phyloP scores from a whole-genome alignment of 768 basidiomycete species.

The Mrakia gelida region DNA sequence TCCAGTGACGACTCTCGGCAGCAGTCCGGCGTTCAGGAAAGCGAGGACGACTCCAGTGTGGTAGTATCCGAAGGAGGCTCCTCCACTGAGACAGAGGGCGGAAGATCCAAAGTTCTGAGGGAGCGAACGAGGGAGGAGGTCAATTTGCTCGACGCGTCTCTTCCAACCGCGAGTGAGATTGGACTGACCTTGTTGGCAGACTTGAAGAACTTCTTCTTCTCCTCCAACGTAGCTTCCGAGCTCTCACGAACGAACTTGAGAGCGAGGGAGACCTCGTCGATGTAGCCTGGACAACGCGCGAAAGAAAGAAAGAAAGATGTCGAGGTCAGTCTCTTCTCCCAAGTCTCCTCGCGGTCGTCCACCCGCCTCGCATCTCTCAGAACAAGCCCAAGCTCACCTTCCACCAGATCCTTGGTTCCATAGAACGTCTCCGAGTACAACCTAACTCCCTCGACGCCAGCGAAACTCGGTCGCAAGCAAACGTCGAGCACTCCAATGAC shows the following conservation, averaged over 20 bases:
- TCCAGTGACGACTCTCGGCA: slow-evolving; percentile 85
- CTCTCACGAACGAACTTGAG: slow-evolving; percentile 72
- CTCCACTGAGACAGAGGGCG: slow-evolving; percentile 92
- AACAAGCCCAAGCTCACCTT: slow-evolving; percentile 54
- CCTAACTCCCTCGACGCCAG: slow-evolving; percentile 79
- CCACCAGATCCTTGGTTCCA: slow-evolving; percentile 85
- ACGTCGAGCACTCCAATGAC: slow-evolving; percentile 86
- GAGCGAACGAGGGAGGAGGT: not conserved
- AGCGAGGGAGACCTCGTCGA: slow-evolving; percentile 69
- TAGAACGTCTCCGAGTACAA: slow-evolving; percentile 93
- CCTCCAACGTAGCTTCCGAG: slow-evolving; percentile 68
- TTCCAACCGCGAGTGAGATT: not conserved
- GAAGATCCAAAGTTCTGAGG: slow-evolving; percentile 73
- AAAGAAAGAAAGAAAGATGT: not conserved
- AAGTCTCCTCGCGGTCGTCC: not conserved
- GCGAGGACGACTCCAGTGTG: slow-evolving; percentile 67
- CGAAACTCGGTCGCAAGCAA: slow-evolving; percentile 87
- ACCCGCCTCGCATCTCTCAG: not conserved
- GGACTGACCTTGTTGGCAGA: slow-evolving; percentile 59
- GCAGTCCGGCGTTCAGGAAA: slow-evolving; percentile 74
- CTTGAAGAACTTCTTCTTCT: slow-evolving; percentile 89
- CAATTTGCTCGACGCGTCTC: not conserved
- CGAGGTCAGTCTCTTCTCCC: not conserved
- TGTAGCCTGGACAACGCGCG: slow-evolving; percentile 59
- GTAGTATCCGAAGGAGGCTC: slow-evolving; percentile 93